phyloP scores from a whole-genome alignment of 2,329 filamentous ascomycete genomes.

The Verticillium isaacii region DNA sequence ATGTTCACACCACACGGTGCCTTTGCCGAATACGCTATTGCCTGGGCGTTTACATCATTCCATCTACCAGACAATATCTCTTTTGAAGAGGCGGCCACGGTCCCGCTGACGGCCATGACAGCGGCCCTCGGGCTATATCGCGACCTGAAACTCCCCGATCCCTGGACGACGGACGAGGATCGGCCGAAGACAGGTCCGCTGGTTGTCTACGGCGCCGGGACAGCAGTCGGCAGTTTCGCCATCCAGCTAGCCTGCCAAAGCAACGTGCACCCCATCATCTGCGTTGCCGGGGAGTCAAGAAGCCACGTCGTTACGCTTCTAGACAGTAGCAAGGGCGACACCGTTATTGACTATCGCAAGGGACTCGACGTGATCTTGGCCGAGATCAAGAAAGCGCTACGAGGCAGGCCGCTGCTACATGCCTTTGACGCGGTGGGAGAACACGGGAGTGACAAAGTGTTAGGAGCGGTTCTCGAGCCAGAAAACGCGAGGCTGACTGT shows the following conservation, averaged over 20 bases:
- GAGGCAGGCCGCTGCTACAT: not conserved
- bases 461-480: too few relatives aligned
- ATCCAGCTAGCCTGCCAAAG: constrained; percentile 46
- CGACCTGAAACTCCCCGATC: constrained; percentile 39
- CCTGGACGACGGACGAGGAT: constrained; percentile 31
- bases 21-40: constrained; percentile 58
- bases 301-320: constrained; percentile 8
- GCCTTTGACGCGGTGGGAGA: too few relatives aligned
- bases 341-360: too few relatives aligned
- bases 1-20: constrained; percentile 46
- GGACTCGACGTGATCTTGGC: too few relatives aligned
- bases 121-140: constrained; percentile 45
- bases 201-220: constrained; percentile 44
- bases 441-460: too few relatives aligned
- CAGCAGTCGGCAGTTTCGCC: constrained; percentile 50
- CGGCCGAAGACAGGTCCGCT: constrained; percentile 4
- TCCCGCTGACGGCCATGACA: constrained; percentile 52
- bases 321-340: constrained; percentile 8
- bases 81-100: constrained; percentile 53
- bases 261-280: constrained; percentile 54
- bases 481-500: too few relatives aligned
- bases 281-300: constrained; percentile 41
- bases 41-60: constrained; percentile 51
- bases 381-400: too few relatives aligned
- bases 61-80: constrained; percentile 41